Base-by-base conservation (phyloP, 2,329 filamentous ascomycete genomes). In the Aureobasidium melanogenum region DNA sequence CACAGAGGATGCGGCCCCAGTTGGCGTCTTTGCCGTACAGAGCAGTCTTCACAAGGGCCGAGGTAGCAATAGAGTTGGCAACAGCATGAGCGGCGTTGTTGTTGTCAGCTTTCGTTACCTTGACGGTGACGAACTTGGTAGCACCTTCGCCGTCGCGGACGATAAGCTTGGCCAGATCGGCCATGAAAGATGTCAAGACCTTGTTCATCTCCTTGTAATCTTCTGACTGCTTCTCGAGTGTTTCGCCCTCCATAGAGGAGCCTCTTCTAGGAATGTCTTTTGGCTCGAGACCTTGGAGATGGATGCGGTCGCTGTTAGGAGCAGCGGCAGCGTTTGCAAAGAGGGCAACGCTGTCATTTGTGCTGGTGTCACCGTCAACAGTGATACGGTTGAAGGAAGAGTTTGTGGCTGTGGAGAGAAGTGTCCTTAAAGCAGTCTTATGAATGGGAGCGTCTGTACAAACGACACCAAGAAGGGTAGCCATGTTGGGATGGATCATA, bases 401-500 rank as follows among this genome's bases (percentile, higher is more conserved):
- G 67, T 89, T 85, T 60, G 91, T 87, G 47, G 92, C 88, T 66
- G 85, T 79, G 62, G 81, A 84, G 47, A 97, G 86, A 15, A 94
- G 81, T 0, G 80, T 74, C 52, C 86, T 84, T 63, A 97, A 83
- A 10, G 88, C 81, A 0, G 75, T 71, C 3, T 88, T 80, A 0
- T 85, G 81, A 69, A 97, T 84, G 32, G 91, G 88, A 0, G 88
- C 93, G 69, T 99, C 94, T 15, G 94, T 99, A 69, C 90, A 91
- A 69, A 97, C 83, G 64, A 97, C 88, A 59, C 90, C 91, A 38
- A 99, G 85, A 36, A 97, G 83, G 0, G 94, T 99, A 32, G 91
- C 94, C 92, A 99, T 96, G 79, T 99, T 97, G 51, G 94, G 94
- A 72, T 97, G 92, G 73, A 99, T 96, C 94, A 99, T 99, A 70